Conservation (phyloP, 2,329 filamentous ascomycete species). For the Epicoccum sorghinum region DNA sequence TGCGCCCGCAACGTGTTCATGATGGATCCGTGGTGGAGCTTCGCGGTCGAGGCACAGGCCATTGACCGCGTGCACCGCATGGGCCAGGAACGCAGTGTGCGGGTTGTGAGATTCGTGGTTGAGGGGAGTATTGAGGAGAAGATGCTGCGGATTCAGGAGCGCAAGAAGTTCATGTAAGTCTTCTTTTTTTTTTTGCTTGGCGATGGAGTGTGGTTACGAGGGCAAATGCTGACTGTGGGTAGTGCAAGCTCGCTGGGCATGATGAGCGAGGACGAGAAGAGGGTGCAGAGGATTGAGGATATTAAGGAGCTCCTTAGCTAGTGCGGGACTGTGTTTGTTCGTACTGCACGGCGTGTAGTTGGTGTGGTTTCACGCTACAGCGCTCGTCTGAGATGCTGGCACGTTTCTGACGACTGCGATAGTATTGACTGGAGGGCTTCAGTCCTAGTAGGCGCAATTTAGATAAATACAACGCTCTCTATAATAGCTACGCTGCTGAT, state of each 20-base stretch:
- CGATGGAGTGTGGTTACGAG: no score
- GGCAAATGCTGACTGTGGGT: slow-evolving; percentile 33
- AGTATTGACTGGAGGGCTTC: no score
- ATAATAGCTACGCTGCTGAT: no score
- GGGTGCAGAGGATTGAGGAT: slow-evolving; percentile 86
- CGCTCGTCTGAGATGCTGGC: no score
- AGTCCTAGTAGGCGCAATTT: no score
- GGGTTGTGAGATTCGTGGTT: slow-evolving; percentile 86
- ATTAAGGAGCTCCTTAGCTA: slow-evolving; percentile 84
- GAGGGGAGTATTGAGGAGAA: slow-evolving; percentile 91
- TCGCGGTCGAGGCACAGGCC: slow-evolving; percentile 93
- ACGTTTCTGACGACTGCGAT: no score
- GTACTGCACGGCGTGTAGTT: no score
- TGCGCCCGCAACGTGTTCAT: slow-evolving; percentile 90
- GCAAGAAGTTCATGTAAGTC: slow-evolving; percentile 93
- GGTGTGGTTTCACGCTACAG: no score
- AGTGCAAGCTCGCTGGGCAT: slow-evolving; percentile 94
- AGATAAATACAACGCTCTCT: no score
- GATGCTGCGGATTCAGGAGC: slow-evolving; percentile 91
- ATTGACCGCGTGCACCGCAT: slow-evolving; percentile 98
- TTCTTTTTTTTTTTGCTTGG: slow-evolving; percentile 32
- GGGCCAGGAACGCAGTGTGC: slow-evolving; percentile 87
- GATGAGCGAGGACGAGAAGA: slow-evolving; percentile 94
- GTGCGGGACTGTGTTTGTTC: no score
- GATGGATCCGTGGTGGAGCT: slow-evolving; percentile 99